Base-by-base conservation (phyloP, 2,329 filamentous ascomycete species). In the Phaeosphaeriaceae sp. region DNA sequence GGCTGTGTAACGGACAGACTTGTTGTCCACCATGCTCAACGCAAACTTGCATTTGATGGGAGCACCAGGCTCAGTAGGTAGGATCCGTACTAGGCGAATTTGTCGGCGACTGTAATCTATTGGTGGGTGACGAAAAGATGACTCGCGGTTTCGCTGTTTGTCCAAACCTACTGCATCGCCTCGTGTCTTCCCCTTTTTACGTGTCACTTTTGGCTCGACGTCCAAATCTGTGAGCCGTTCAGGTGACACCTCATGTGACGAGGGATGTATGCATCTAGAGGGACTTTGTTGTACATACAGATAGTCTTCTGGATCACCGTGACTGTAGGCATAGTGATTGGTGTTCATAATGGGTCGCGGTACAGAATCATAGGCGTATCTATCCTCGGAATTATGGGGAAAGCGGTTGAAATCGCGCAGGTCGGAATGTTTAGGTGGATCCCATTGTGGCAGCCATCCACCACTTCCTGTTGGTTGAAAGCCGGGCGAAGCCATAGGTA, bases 1-100 rank as follows among this genome's bases (percentile, higher is more conserved):
- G 9, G 72, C 71, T 22, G 64, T 57, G 40, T 71, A 76, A 0
- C 20, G 36, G 13, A 25, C 17, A 24, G 24, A 24, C 3, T 24
- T 40, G 33, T 42, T 42, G 19, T 51, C 31, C 4, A 51, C 20
- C 31, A 51, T 24, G 17, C 48, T 42, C 15, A 42, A 15, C n/a
- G 22, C 11, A 25, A 51, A 51, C 36, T 51, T 25, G 20, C 48
- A 51, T 42, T 19, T 17, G n/a, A 51, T 41, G 40, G 31, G 36
- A 15, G 31, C 20, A 17, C 20, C 33, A 19, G 31, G 19, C 15
- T 24, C 33, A n/a, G 33, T 25, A 3, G 31, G 31, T 6, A 51
- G 17, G 36, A 51, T 15, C 21, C 48, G 31, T 2, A 51, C 48
- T 13, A 51, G 36, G 9, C 48, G 48, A 10, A 51, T 51, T n/a